phyloP scores from a whole-genome alignment of 2,329 filamentous ascomycete species.

The Pseudogymnoascus sp. region DNA sequence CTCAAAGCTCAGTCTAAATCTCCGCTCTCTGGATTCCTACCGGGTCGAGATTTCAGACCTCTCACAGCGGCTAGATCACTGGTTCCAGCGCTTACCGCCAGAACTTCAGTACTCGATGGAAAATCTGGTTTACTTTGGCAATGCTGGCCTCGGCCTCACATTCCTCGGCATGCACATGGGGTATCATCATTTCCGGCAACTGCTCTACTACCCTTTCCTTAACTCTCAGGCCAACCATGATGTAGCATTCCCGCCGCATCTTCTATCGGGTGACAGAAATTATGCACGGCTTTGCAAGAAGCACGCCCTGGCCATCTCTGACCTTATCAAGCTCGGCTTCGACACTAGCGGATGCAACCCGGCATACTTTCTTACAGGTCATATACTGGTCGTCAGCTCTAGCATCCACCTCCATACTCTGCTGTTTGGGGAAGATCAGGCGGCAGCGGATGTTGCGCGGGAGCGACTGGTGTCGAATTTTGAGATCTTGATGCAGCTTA shows the following conservation, averaged over 20 bases:
- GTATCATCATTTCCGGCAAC: slow-evolving; percentile 36
- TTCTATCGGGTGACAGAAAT: slow-evolving; percentile 20
- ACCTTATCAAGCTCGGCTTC: slow-evolving; percentile 31
- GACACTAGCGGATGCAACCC: slow-evolving; percentile 29
- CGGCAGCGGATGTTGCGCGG: slow-evolving; percentile 28
- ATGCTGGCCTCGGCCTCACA: slow-evolving; percentile 31
- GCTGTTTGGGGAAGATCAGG: slow-evolving; percentile 31
- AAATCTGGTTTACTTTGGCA: slow-evolving; percentile 30
- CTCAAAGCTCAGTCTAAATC: background rate
- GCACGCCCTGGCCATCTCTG: slow-evolving; percentile 27
- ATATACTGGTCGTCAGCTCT: slow-evolving; percentile 36
- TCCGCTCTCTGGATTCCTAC: background rate
- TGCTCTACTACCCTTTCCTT: slow-evolving; percentile 39
- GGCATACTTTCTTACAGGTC: slow-evolving; percentile 34
- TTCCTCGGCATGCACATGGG: slow-evolving; percentile 37
- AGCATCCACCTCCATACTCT: slow-evolving; percentile 36
- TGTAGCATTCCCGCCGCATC: slow-evolving; percentile 9
- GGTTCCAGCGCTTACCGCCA: slow-evolving; percentile 28
- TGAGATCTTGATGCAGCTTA: slow-evolving; percentile 31
- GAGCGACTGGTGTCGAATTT: slow-evolving; percentile 34
- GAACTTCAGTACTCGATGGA: slow-evolving; percentile 29
- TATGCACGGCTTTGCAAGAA: slow-evolving; percentile 25
- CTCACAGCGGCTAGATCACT: slow-evolving; percentile 27
- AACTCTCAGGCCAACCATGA: slow-evolving; percentile 18
- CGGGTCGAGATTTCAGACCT: slow-evolving; percentile 15